These are phyloP conservation scores for Didymella arachidicola DNA, from an alignment of 2,329 filamentous ascomycete genomes.

Conservation along the genomic window DNA sequence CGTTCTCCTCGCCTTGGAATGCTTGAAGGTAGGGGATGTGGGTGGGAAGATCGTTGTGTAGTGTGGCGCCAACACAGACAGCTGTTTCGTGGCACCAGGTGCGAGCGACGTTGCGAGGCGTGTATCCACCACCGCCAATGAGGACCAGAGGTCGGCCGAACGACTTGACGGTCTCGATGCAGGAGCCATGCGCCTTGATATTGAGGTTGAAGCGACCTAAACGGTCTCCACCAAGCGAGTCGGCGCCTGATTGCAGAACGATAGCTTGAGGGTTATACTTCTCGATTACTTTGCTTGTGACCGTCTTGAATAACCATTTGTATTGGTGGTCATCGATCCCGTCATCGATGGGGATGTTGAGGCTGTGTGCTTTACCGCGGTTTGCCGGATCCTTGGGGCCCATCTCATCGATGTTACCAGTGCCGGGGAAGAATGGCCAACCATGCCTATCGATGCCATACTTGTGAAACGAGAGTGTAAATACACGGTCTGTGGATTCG, in stretches of 20 bases:
- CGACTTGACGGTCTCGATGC: constrained; percentile 86
- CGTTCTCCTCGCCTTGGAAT: constrained; percentile 80
- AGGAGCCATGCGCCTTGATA: constrained; percentile 91
- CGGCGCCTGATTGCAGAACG: constrained; percentile 93
- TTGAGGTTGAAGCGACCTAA: constrained; percentile 97
- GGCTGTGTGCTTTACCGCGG: constrained; percentile 83
- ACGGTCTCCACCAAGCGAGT: constrained; percentile 91
- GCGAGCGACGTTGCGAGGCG: constrained; percentile 92
- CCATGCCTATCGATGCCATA: constrained; percentile 72
- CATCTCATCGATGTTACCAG: constrained; percentile 84
- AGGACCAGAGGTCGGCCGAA: constrained; percentile 83
- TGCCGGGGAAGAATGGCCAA: constrained; percentile 83
- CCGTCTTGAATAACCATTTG: constrained; percentile 79
- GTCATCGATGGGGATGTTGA: constrained; percentile 90
- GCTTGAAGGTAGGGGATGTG: constrained; percentile 87
- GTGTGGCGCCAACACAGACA: constrained; percentile 79
- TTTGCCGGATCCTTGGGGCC: constrained; percentile 84
- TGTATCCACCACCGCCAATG: constrained; percentile 95
- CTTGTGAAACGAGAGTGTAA: constrained; percentile 96
- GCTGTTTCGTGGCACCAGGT: constrained; percentile 97
- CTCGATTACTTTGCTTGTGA: constrained; percentile 79
- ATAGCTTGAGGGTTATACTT: constrained; percentile 90
- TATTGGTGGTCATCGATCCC: constrained; percentile 94
- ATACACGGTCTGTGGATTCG: constrained; percentile 85
- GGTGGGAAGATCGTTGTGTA: constrained; percentile 76